Conservation (phyloP, 352 stramenopile species). For the Phytophthora uliginosa region DNA sequence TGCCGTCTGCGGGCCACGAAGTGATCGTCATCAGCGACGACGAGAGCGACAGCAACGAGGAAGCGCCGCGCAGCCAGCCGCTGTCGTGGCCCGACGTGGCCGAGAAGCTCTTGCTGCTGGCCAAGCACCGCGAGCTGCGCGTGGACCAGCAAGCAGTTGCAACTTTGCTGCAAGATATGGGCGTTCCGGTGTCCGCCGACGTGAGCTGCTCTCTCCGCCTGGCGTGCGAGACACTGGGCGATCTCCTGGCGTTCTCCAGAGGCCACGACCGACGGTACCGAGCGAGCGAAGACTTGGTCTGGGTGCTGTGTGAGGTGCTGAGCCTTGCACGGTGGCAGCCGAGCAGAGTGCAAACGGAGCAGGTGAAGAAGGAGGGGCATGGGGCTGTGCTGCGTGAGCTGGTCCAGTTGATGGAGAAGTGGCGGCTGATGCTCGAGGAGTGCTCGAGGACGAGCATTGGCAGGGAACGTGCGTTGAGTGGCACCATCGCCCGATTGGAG, state of each 20-base stretch:
- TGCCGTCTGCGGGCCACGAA: slow-evolving; percentile 1
- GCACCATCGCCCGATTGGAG: slow-evolving; percentile 24
- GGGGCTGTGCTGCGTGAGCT: background rate
- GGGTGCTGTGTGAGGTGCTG: slow-evolving; percentile 36
- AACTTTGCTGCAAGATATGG: slow-evolving; percentile 18
- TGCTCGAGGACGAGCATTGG: background rate
- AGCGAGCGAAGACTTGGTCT: slow-evolving; percentile 18
- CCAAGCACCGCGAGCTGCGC: slow-evolving; percentile 25
- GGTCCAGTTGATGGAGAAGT: slow-evolving; percentile 25
- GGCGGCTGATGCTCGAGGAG: slow-evolving; percentile 11
- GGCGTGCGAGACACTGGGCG: slow-evolving; percentile 17
- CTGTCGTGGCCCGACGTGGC: slow-evolving; percentile 26
- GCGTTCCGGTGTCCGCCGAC: background rate
- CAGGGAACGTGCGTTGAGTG: slow-evolving; percentile 4
- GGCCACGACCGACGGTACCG: slow-evolving; percentile 11
- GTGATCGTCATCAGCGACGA: slow-evolving; percentile 36
- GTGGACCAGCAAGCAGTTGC: slow-evolving; percentile 1
- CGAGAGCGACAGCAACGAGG: background rate
- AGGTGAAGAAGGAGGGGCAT: slow-evolving; percentile 9
- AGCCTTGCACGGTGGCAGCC: slow-evolving; percentile 19
- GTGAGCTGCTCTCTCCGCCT: slow-evolving; percentile 1
- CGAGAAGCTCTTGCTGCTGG: slow-evolving; percentile 23
- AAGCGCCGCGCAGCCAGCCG: background rate
- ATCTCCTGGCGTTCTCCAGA: slow-evolving; percentile 12
- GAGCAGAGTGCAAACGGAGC: background rate